Evolutionary conservation across 2,329 filamentous ascomycete genomes (phyloP).

Genomic region (Domatiomyces catenatus): DNA sequence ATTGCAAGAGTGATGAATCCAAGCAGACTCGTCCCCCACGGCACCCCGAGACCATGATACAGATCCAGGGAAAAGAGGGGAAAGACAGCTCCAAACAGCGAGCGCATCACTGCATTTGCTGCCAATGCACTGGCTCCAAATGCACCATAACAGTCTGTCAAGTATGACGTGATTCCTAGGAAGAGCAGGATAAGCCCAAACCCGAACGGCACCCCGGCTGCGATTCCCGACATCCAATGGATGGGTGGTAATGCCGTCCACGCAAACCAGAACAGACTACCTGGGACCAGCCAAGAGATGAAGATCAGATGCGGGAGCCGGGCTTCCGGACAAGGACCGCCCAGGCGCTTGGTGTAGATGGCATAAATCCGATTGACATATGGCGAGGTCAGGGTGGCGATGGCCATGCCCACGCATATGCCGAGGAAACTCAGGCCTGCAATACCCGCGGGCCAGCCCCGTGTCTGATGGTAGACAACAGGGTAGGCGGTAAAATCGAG

Average conservation of each 20-base stretch:
- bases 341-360: neutral
- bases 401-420: slow-evolving; percentile 19
- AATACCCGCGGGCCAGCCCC: slow-evolving; percentile 26
- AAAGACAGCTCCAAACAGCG: slow-evolving; percentile 22
- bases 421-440: slow-evolving; percentile 26
- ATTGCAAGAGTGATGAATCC: slow-evolving; percentile 26
- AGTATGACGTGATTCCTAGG: slow-evolving; percentile 30
- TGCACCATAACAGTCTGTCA: slow-evolving; percentile 28
- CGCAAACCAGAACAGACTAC: slow-evolving; percentile 34
- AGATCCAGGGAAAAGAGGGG: slow-evolving; percentile 21
- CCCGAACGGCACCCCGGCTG: slow-evolving; percentile 29
- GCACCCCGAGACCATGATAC: slow-evolving; percentile 25
- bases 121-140: slow-evolving; percentile 28
- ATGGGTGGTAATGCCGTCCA: slow-evolving; percentile 30
- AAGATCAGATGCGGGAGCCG: slow-evolving; percentile 32
- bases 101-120: slow-evolving; percentile 25
- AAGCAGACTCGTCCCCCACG: slow-evolving; percentile 27
- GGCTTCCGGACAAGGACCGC: slow-evolving; percentile 25
- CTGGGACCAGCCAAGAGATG: slow-evolving; percentile 27
- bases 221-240: slow-evolving; percentile 31
- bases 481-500: slow-evolving; percentile 28
- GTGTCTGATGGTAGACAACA: slow-evolving; percentile 24
- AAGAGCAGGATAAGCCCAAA: slow-evolving; percentile 30
- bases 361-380: neutral
- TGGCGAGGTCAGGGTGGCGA: slow-evolving; percentile 16